Conservation (phyloP, 2,329 filamentous ascomycete genomes). For the Colletotrichum siamense region DNA sequence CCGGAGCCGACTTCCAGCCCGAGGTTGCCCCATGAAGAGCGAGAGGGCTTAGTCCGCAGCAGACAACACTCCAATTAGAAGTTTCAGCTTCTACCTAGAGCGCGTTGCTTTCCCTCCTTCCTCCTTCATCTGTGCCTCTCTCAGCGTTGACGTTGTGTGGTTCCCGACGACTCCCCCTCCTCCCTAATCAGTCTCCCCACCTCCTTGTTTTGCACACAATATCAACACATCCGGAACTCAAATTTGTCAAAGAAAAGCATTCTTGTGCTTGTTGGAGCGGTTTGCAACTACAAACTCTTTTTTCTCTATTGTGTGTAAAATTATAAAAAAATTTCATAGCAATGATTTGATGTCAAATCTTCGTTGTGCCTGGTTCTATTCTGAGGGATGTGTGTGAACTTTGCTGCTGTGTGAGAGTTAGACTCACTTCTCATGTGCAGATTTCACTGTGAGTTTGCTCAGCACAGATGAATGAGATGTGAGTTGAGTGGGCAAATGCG, state of each 20-base stretch:
- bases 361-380: not conserved
- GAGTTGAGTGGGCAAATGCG: not conserved
- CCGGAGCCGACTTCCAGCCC: not conserved
- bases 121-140: not conserved
- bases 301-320: constrained; percentile 6
- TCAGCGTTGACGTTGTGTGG: not conserved
- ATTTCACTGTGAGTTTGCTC: not conserved
- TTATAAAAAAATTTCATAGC: not conserved
- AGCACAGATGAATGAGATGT: not conserved
- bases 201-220: not conserved
- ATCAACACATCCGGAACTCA: not conserved
- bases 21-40: constrained; percentile 4
- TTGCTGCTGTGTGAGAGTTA: not conserved
- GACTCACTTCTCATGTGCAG: not conserved
- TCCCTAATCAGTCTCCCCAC: not conserved
- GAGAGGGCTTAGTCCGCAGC: not conserved
- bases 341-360: not conserved
- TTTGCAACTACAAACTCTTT: constrained; percentile 1
- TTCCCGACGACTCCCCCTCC: not conserved
- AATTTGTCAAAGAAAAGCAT: not conserved
- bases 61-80: not conserved
- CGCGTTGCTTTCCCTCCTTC: not conserved
- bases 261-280: not conserved
- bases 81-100: not conserved
- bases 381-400: not conserved